Base-by-base conservation (phyloP, 352 stramenopile species). In the Pythium inflatum region DNA sequence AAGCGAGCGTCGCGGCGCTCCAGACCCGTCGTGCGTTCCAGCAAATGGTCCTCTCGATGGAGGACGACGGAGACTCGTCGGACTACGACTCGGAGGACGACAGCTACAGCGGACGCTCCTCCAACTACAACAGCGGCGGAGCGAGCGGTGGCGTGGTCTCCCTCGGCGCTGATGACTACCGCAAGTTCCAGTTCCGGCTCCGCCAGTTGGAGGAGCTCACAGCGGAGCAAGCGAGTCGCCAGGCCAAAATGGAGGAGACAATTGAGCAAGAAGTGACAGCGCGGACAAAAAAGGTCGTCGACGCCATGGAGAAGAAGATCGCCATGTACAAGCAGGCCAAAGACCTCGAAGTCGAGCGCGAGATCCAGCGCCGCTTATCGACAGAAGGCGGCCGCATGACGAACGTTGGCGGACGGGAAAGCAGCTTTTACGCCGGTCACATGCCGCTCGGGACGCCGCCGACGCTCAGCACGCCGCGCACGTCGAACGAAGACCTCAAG, bases 261-360 rank as follows among this genome's bases (percentile, higher is more conserved):
- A 94, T 95, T 62, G 85, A 95, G 67, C 75, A 74, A 55, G 83
- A 95, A 57, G 88, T 95, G 51, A 70, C 83, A 56, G 34, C 53
- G 14, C 81, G 86, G 43, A 94, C 85, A 16, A 76, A 78, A 25
- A 88, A 91, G 49, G 80, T 92, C 13, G 68, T 91, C 0, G 82
- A 89, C 48, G 77, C 83, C 38, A 92, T 93, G 80, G 82, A 95
- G 66, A 89, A 91, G 73, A 91, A 93, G 71, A 89, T 95, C 62
- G 82, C 77, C 46, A 92, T 93, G 80, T 93, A 94, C 72, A 91
- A 90, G 68, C 86, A 93, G 68, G 86, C 82, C 11, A 93, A 93
- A 66, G 88, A 93, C 61, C 70, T 91, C 40, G 88, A 94, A 49
- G 78, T 76, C 60, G 88, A 95, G 74, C 81, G 83, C 8, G 88